Percentiles rank a stretch among this genome's conserved stretches.
Evolutionary conservation across 2,329 filamentous ascomycete species (phyloP).

Genomic region (Phaeosphaeriaceae sp.): DNA sequence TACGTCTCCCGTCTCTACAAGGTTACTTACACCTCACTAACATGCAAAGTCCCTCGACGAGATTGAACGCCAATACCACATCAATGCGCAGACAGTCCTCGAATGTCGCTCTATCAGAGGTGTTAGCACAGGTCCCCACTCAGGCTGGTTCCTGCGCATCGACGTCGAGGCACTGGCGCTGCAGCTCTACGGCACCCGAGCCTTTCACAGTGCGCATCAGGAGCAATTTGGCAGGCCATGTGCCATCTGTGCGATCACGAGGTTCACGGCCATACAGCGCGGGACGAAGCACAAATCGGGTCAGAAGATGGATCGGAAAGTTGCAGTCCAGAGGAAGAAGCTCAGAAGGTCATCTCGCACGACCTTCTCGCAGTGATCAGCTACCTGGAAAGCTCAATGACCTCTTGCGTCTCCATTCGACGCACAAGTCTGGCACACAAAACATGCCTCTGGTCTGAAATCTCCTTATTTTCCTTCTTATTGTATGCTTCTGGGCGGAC

Average conservation of each 20-base stretch:
- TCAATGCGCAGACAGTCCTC: slow-evolving; percentile 22
- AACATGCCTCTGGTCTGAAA: neutral
- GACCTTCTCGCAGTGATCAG: neutral
- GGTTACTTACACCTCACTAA: slow-evolving; percentile 5
- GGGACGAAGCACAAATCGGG: slow-evolving; percentile 1
- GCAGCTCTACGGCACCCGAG: slow-evolving; percentile 37
- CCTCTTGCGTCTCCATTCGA: too few species aligned
- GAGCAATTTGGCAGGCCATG: slow-evolving; percentile 34
- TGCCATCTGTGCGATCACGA: slow-evolving; percentile 30
- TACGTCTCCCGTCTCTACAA: slow-evolving; percentile 9
- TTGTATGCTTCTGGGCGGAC: neutral
- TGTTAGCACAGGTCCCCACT: slow-evolving; percentile 11
- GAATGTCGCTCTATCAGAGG: slow-evolving; percentile 25
- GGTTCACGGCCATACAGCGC: slow-evolving; percentile 8
- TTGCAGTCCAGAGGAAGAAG: slow-evolving; percentile 4
- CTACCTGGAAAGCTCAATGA: neutral
- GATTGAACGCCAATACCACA: slow-evolving; percentile 38
- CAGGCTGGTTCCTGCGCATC: slow-evolving; percentile 35
- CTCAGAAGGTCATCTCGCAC: neutral
- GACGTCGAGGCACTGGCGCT: slow-evolving; percentile 41
- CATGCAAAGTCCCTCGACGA: slow-evolving; percentile 31
- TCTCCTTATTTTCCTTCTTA: too few species aligned
- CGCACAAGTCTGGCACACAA: neutral
- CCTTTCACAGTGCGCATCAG: slow-evolving; percentile 33
- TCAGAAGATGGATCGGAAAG: slow-evolving; percentile 1